phyloP scores from a whole-genome alignment of 768 basidiomycete genomes.

The Termitomyces sp. region DNA sequence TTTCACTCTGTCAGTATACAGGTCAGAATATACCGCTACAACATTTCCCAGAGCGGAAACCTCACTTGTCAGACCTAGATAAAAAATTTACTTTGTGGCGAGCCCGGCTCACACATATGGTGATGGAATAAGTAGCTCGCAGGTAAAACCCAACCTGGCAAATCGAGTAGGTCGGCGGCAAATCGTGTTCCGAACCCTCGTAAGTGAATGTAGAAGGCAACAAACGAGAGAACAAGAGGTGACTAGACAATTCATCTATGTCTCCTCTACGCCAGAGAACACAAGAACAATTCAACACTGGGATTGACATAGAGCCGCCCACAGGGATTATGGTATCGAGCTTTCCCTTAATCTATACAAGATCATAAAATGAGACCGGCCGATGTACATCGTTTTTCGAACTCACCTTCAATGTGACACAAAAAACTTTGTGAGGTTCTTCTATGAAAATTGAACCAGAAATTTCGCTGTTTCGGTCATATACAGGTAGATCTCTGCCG shows the following conservation, averaged over 20 bases:
- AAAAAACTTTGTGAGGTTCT: constrained; percentile 28
- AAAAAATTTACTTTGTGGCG: constrained; percentile 37
- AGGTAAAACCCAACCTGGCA: constrained; percentile 29
- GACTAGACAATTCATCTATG: constrained; percentile 18
- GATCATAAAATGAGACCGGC: background rate
- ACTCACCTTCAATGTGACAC: constrained; percentile 42
- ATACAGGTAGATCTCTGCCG: constrained; percentile 31
- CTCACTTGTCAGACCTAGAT: constrained; percentile 42
- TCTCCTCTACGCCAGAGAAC: constrained; percentile 27
- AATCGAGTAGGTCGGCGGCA: constrained; percentile 47
- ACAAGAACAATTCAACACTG: constrained; percentile 25
- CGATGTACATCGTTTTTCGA: background rate
- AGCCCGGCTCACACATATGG: constrained; percentile 33
- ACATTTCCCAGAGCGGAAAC: background rate
- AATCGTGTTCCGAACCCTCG: constrained; percentile 22
- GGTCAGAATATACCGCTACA: background rate
- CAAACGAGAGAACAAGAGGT: constrained; percentile 35
- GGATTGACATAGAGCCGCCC: constrained; percentile 27
- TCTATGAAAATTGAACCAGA: constrained; percentile 41
- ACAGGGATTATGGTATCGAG: constrained; percentile 34
- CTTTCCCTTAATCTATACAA: constrained; percentile 35
- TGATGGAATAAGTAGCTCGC: constrained; percentile 40
- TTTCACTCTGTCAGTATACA: constrained; percentile 30
- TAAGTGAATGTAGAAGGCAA: constrained; percentile 45
- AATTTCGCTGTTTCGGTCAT: constrained; percentile 38